Conservation (phyloP, 257 asterid genomes). For the Thymus mandschuricus region DNA sequence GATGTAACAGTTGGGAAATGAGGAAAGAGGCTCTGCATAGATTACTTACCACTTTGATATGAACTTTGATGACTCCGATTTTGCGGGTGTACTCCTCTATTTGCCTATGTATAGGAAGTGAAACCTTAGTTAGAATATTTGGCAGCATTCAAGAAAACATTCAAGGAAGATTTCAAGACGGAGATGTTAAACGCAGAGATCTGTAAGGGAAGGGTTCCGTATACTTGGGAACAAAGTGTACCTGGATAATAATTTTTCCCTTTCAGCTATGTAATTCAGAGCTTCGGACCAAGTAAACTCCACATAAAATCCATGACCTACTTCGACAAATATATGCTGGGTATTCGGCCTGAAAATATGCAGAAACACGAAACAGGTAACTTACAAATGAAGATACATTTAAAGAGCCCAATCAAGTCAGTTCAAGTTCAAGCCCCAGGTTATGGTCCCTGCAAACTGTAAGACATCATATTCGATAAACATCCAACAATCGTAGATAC, state of each 20-base stretch:
- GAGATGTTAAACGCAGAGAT: too few relatives aligned
- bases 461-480: constrained; percentile 2
- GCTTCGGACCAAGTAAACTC: constrained; percentile 97
- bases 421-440: neutral
- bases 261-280: constrained; percentile 52
- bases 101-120: constrained; percentile 49
- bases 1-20: neutral
- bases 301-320: constrained; percentile 88
- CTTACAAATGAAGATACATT: neutral
- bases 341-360: constrained; percentile 71
- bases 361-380: constrained; percentile 9
- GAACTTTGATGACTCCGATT: constrained; percentile 79
- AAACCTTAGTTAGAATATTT: neutral
- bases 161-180: too few relatives aligned
- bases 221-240: constrained; percentile 19
- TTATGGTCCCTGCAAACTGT: neutral
- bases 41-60: constrained; percentile 70
- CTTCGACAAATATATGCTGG: constrained; percentile 74
- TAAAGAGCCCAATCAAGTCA: neutral
- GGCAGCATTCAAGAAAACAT: neutral
- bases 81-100: constrained; percentile 73
- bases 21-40: neutral
- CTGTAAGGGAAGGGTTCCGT: neutral
- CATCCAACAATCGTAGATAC: constrained; percentile 11
- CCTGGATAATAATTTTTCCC: constrained; percentile 59